Evolutionary conservation across 768 basidiomycete species (phyloP).

Genomic region (Leccinum longicurvipes): DNA sequence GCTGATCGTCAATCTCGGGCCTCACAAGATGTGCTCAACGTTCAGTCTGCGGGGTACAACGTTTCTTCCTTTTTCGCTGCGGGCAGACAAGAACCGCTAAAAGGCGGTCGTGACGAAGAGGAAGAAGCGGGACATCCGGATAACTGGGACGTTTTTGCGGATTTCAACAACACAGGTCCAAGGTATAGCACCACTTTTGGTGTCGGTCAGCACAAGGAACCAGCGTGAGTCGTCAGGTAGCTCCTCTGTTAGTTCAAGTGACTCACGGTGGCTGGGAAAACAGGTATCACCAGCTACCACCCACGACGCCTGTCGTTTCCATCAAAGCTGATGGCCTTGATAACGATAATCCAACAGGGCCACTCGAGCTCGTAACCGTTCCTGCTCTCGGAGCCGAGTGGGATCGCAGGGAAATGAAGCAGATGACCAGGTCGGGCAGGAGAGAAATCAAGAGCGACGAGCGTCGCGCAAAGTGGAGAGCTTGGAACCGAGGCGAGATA

Average conservation of each 20-base stretch:
- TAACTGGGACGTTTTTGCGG: constrained; percentile 80
- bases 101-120: constrained; percentile 74
- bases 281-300: constrained; percentile 47
- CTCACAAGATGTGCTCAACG: constrained; percentile 48
- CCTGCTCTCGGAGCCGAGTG: constrained; percentile 91
- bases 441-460: constrained; percentile 56
- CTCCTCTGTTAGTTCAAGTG: background rate
- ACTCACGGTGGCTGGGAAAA: constrained; percentile 3
- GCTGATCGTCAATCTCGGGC: constrained; percentile 35
- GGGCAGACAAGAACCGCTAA: constrained; percentile 73
- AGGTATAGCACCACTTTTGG: constrained; percentile 67
- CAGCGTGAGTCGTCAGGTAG: constrained; percentile 41
- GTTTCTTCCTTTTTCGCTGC: constrained; percentile 61
- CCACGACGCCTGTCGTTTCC: constrained; percentile 17
- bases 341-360: constrained; percentile 19
- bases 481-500: constrained; percentile 74
- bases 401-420: constrained; percentile 72
- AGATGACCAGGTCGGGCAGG: constrained; percentile 70
- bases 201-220: constrained; percentile 34
- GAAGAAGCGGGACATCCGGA: constrained; percentile 40
- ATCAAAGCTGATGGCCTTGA: constrained; percentile 38
- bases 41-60: constrained; percentile 72
- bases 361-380: constrained; percentile 83
- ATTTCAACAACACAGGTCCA: constrained; percentile 86
- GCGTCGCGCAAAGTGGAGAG: constrained; percentile 59